Evolutionary conservation across 2,329 filamentous ascomycete genomes (phyloP).

Genomic region (Microcera coccophila): DNA sequence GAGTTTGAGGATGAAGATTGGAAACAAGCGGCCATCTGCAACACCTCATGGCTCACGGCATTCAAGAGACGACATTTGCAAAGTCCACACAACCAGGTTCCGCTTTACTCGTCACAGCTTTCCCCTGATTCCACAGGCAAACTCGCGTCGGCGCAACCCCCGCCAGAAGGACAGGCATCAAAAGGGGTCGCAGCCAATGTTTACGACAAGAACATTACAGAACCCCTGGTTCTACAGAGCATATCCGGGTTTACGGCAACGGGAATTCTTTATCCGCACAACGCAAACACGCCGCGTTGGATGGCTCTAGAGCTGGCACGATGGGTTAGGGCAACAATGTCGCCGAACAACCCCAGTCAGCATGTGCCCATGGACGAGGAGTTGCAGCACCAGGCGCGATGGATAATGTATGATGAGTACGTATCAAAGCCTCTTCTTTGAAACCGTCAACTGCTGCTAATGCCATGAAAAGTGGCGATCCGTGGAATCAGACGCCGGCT

Average conservation of each 20-base stretch:
- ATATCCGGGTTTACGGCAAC: no score
- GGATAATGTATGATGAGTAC: conserved; percentile 26
- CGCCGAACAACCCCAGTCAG: conserved; percentile 20
- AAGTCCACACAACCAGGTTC: neutral
- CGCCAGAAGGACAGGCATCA: neutral
- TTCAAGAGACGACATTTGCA: conserved; percentile 21
- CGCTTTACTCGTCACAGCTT: neutral
- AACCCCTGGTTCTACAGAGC: conserved; percentile 10
- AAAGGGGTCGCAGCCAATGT: conserved; percentile 1
- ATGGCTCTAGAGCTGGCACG: conserved; percentile 19
- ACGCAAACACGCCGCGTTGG: conserved; percentile 23
- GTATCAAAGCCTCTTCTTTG: neutral
- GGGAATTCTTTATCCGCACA: conserved; percentile 24
- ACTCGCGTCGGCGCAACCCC: neutral
- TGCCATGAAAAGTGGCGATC: conserved; percentile 23
- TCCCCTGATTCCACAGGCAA: neutral
- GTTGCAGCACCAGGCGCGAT: conserved; percentile 26
- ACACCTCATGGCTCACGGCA: conserved; percentile 20
- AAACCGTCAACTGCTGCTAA: fast-evolving
- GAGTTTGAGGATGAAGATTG: conserved; percentile 16
- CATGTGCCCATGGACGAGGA: conserved; percentile 23
- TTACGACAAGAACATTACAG: conserved; percentile 12
- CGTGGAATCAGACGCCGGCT: conserved; percentile 24
- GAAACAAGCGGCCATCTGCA: conserved; percentile 18
- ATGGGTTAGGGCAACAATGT: conserved; percentile 25